Evolutionary conservation across 805 yeast species (phyloP), one percentile per base, ranked within the genome.

Genomic region (Zygosaccharomyces kombuchaensis): DNA sequence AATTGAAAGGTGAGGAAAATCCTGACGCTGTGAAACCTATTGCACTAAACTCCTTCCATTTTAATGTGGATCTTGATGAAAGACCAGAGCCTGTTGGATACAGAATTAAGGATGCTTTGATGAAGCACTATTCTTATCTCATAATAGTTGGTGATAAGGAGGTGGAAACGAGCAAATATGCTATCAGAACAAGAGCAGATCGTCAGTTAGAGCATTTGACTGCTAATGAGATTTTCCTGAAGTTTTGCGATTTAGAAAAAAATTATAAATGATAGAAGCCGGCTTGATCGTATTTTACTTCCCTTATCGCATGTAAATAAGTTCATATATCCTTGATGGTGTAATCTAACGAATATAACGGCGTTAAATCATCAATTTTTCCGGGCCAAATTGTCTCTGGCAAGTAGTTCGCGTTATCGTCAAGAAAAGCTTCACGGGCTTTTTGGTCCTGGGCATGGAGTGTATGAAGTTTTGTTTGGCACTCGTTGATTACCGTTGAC

Each of bases 101-200:
- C 43, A 75, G 96, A 56, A 81, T 89, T 42, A 84, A 85, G 57
- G 93, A 87, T 44, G 93, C 95, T 2, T 72, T 84, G 10, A 60
- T 65, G 45, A 81, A 81, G 55, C 88, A 91, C 1, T 89, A 85
- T 62, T 82, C 84, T 7, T 93, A 78, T 58, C 76, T 91, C 37
- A 69, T 88, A n/a, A 77, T 90, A 66, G 75, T 93, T 34, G 99
- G 99, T 22, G 96, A 89, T 54, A 78, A 79, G 53, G 99, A 93
- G 63, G 69, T 84, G 6, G 77, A 74, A 40, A 65, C 66, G 30
- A 77, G 77, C 0, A 76, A 77, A 1, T 68, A 82, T 13, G 80
- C 95, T 1, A 74, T 91, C 8, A 75, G 96, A 59, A 62, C 78
- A 6, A 69, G 84, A 30, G 76, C 70, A 25, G 71, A 69, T 45